Base-by-base conservation (phyloP, 768 basidiomycete genomes). In the Serendipita sp. region DNA sequence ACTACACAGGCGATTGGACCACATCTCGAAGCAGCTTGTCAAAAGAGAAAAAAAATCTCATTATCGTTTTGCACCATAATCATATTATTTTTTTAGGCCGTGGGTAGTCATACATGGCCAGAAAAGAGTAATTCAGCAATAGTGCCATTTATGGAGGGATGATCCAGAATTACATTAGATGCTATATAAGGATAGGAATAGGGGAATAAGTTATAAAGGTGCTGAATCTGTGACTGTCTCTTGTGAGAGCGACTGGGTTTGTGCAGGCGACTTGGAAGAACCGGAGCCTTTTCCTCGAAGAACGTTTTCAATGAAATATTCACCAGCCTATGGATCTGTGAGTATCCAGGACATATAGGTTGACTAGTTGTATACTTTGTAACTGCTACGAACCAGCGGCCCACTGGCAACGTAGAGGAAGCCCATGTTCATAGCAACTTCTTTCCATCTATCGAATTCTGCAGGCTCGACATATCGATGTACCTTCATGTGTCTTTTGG, bases 401-500 rank as follows among this genome's bases (percentile, higher is more conserved):
- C 96, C 96, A 72, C 89, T 91, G 7, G 96, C 96, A 38, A 97
- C 95, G 68, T 99, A 99, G 48, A 97, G 70, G 80, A 99, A 99
- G 42, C 95, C 93, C 80, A 96, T 85, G 65, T 84, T 82, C 69
- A 97, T 91, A 4, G 96, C 95, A 11, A 88, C 77, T 68, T 81
- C 75, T 71, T 87, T 93, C 95, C 95, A 99, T 62, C 79, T 76
- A 65, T 89, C 88, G 68, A 98, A 99, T 71, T 98, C 94, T 3
- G 82, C 81, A 1, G 96, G 96, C 64, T 90, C 83, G 24, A 98
- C 92, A 68, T 99, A 99, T 31, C 91, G 87, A 67, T 91, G 87
- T 9, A 99, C 96, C 73, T 98, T 99, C 96, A 99, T 98, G 74
- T 99, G 96, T 30, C 85, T 82, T 73, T 98, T 98, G 7, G 96